These are phyloP conservation scores for Porphyrellus cyaneotinctus DNA, from an alignment of 768 basidiomycete species.

Conservation along the genomic window DNA sequence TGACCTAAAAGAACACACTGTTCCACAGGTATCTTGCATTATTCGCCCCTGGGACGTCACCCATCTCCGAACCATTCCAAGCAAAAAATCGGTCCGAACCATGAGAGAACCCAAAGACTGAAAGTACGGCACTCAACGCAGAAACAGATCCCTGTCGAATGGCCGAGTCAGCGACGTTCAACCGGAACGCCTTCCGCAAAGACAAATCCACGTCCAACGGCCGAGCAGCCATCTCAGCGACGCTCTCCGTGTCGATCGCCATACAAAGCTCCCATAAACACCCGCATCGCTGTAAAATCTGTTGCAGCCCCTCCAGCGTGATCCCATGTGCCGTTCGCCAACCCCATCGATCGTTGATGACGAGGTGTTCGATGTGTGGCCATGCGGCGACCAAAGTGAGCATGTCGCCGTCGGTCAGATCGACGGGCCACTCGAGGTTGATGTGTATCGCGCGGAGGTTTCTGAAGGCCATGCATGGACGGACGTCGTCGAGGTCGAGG, in stretches of 20 bases:
- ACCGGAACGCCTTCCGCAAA: neutral
- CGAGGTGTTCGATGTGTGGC: slow-evolving; percentile 3
- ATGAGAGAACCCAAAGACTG: neutral
- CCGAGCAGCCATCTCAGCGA: neutral
- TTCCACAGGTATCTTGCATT: neutral
- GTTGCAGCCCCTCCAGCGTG: slow-evolving; percentile 3
- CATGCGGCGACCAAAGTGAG: slow-evolving; percentile 7
- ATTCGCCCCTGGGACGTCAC: neutral
- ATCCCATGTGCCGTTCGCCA: slow-evolving; percentile 2
- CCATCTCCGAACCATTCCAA: neutral
- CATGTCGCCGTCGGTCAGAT: slow-evolving; percentile 2
- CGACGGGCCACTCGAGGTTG: slow-evolving; percentile 2
- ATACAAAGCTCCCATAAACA: slow-evolving; percentile 1
- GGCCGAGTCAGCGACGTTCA: neutral
- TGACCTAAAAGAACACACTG: neutral
- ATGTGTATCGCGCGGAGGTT: neutral
- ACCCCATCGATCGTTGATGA: slow-evolving; percentile 10
- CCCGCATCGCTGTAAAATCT: neutral
- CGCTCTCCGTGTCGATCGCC: neutral
- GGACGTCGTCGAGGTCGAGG: neutral
- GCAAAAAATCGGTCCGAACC: neutral
- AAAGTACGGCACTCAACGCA: neutral
- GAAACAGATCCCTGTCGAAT: neutral
- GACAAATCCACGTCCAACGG: neutral
- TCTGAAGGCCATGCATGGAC: neutral